phyloP scores from a whole-genome alignment of 2,329 filamentous ascomycete genomes.

The Metarhizium robertsii region DNA sequence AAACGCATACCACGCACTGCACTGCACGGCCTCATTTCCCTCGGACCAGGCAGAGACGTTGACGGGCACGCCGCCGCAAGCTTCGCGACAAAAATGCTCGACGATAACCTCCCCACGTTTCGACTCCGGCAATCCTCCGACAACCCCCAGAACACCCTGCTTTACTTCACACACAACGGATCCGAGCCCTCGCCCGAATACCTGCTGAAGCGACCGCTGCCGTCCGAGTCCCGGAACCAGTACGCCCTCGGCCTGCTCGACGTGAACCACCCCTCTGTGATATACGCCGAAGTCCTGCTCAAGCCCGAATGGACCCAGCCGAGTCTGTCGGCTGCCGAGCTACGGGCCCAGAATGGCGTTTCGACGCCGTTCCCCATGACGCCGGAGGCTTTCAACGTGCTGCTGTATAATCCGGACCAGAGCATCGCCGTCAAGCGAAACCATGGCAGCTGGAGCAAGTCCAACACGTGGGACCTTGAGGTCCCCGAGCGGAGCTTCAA shows the following conservation, averaged over 20 bases:
- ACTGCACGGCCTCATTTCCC: too few relatives aligned
- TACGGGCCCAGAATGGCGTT: slow-evolving; percentile 56
- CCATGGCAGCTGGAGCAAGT: slow-evolving; percentile 69
- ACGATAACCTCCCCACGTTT: slow-evolving; percentile 83
- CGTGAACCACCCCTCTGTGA: slow-evolving; percentile 66
- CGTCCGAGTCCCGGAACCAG: slow-evolving; percentile 63
- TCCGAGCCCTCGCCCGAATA: slow-evolving; percentile 74
- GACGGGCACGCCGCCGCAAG: neutral
- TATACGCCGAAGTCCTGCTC: slow-evolving; percentile 81
- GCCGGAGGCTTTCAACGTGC: slow-evolving; percentile 71
- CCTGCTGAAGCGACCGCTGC: slow-evolving; percentile 64
- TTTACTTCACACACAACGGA: slow-evolving; percentile 61
- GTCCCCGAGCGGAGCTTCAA: slow-evolving; percentile 81
- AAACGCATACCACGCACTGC: neutral
- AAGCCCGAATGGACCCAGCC: slow-evolving; percentile 81
- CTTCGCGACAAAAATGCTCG: slow-evolving; percentile 54
- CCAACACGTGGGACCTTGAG: slow-evolving; percentile 82
- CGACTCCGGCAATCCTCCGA: slow-evolving; percentile 43
- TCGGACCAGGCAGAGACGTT: neutral
- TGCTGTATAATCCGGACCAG: slow-evolving; percentile 92
- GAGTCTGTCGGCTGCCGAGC: slow-evolving; percentile 69
- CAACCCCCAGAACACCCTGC: slow-evolving; percentile 45
- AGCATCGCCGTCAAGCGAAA: slow-evolving; percentile 62
- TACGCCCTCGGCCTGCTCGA: slow-evolving; percentile 85
- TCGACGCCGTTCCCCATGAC: slow-evolving; percentile 58